phyloP scores from a whole-genome alignment of 2,329 filamentous ascomycete genomes.

The Cercospora citrullina region DNA sequence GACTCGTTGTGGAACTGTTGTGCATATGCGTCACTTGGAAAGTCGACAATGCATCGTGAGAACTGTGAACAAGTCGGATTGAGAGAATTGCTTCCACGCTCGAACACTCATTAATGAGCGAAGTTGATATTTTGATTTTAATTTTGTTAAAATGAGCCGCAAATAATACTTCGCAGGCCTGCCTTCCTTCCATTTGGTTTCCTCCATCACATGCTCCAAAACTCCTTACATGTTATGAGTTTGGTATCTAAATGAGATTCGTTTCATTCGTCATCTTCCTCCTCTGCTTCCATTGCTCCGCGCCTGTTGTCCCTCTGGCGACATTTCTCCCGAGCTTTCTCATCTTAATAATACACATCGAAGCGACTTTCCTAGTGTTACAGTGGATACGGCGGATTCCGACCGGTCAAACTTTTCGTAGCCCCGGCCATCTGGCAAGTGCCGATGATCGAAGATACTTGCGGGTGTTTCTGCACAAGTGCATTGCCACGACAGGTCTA shows the following conservation, averaged over 20 bases:
- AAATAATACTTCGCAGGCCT: neutral
- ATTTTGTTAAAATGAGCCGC: neutral
- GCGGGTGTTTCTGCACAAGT: neutral
- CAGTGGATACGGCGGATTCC: neutral
- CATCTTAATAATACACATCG: neutral
- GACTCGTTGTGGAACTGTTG: neutral
- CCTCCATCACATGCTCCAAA: neutral
- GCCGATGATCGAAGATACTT: neutral
- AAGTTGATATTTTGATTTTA: neutral
- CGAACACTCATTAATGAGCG: neutral
- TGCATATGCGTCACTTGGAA: neutral
- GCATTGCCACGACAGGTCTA: neutral
- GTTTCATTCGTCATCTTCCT: slow-evolving; percentile 4
- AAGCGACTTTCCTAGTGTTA: neutral
- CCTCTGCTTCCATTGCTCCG: neutral
- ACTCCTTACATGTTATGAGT: slow-evolving; percentile 5
- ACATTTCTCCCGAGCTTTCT: neutral
- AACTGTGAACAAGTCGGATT: too few relatives aligned
- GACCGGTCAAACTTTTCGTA: neutral
- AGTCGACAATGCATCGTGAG: neutral
- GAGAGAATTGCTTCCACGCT: neutral
- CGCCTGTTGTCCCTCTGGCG: neutral
- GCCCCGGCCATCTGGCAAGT: neutral
- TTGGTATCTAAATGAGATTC: slow-evolving; percentile 22
- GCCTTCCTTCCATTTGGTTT: neutral